A percentile compares a stretch with the other conserved stretches of the same genome.
Evolutionary conservation across 1,284 basidiomycete species (phyloP).

Genomic region (Apiotrichum gamsii): DNA sequence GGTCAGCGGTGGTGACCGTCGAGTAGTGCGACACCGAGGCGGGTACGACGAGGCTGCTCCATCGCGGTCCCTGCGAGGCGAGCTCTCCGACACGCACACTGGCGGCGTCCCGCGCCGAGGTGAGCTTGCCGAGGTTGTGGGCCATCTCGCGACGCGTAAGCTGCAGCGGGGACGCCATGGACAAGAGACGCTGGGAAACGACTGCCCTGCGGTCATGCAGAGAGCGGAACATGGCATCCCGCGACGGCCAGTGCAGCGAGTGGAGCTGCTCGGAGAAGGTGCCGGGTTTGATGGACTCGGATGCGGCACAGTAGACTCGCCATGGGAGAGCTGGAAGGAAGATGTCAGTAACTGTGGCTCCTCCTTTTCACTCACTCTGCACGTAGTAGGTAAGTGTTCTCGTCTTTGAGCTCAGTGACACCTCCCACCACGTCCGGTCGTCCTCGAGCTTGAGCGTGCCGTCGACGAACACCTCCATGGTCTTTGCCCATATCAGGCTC

Average conservation of each 20-base stretch:
- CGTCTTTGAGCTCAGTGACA: slow-evolving; percentile 20
- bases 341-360: slow-evolving; percentile 3
- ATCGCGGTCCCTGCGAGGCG: slow-evolving; percentile 38
- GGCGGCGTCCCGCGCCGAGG: slow-evolving; percentile 25
- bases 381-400: slow-evolving; percentile 39
- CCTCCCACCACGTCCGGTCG: slow-evolving; percentile 43
- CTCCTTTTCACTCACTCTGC: slow-evolving; percentile 44
- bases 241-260: slow-evolving; percentile 19
- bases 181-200: slow-evolving; percentile 16
- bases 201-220: slow-evolving; percentile 5
- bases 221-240: slow-evolving; percentile 10
- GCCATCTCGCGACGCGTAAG: slow-evolving; percentile 44
- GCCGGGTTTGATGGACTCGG: slow-evolving; percentile 4
- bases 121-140: slow-evolving; percentile 28
- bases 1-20: slow-evolving; percentile 7
- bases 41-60: slow-evolving; percentile 14
- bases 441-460: slow-evolving; percentile 36
- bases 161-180: slow-evolving; percentile 36
- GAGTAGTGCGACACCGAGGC: neutral
- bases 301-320: slow-evolving; percentile 31
- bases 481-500: slow-evolving; percentile 44
- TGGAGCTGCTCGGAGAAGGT: slow-evolving; percentile 9
- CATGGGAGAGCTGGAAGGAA: slow-evolving; percentile 38
- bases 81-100: slow-evolving; percentile 37
- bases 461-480: slow-evolving; percentile 36